Percentiles rank a stretch among this genome's conserved stretches.
Conservation (phyloP, 768 basidiomycete genomes). For the Vishniacozyma victoriae region DNA sequence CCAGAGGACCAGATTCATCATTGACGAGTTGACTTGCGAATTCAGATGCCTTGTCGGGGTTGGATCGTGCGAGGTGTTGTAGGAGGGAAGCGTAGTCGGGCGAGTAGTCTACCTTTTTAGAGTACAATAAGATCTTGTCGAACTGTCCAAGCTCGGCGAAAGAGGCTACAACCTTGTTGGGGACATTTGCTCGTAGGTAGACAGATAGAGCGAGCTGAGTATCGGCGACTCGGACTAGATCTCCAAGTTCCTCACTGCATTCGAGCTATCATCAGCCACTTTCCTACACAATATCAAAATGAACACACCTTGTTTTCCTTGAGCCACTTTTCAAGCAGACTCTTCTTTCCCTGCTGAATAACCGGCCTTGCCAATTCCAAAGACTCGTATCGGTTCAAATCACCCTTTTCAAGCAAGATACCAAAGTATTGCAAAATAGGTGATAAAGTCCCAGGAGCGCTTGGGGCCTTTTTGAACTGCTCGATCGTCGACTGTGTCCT, state of each 20-base stretch:
- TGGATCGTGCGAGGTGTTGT: conserved; percentile 92
- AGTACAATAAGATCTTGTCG: conserved; percentile 94
- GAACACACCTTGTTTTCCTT: conserved; percentile 90
- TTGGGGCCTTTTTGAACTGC: conserved; percentile 92
- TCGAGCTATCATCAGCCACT: conserved; percentile 60
- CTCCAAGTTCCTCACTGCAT: conserved; percentile 96
- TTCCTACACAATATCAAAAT: neutral
- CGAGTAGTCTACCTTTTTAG: conserved; percentile 89
- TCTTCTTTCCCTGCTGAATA: conserved; percentile 89
- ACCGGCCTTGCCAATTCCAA: conserved; percentile 94
- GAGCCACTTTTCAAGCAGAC: conserved; percentile 95
- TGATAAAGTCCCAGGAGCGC: conserved; percentile 78
- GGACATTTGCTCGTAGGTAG: conserved; percentile 93
- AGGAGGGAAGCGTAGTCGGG: conserved; percentile 89
- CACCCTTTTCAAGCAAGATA: conserved; percentile 95
- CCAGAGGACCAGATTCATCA: conserved; percentile 83
- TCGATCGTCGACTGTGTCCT: conserved; percentile 94
- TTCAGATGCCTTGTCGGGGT: conserved; percentile 95
- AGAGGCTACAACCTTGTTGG: conserved; percentile 97
- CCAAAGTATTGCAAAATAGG: conserved; percentile 99
- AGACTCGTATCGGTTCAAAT: conserved; percentile 92
- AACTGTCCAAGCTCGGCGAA: conserved; percentile 98
- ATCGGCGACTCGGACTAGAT: conserved; percentile 88
- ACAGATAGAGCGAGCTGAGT: conserved; percentile 96
- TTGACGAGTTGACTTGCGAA: conserved; percentile 93